These are phyloP conservation scores for Chytriomyces sp. DNA, from an alignment of 192 early-diverging fungal genomes.

Conservation along the genomic window DNA sequence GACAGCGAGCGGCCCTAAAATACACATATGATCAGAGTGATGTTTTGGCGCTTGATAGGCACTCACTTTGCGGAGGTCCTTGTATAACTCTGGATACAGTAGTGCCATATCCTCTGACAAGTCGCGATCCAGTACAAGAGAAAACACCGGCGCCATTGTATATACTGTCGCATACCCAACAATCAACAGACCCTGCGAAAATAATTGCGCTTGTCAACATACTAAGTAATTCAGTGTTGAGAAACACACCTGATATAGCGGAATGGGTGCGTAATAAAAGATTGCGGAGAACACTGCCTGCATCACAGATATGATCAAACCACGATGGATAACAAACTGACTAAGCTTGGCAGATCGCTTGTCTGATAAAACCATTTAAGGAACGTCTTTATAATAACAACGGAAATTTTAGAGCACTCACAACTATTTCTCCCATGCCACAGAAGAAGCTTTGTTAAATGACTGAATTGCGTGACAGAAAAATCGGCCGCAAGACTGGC, in stretches of 20 bases:
- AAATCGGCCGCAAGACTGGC: conserved; percentile 94
- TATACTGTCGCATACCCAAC: conserved; percentile 96
- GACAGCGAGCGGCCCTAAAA: conserved; percentile 82
- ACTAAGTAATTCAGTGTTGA: background rate
- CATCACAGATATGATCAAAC: conserved; percentile 96
- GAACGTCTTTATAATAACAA: conserved; percentile 52
- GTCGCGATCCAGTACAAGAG: conserved; percentile 90
- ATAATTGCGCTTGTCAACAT: conserved; percentile 30
- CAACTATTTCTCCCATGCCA: conserved; percentile 97
- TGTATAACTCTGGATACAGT: conserved; percentile 92
- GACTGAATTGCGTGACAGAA: conserved; percentile 86
- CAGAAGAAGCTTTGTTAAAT: conserved; percentile 82
- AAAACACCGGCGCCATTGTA: conserved; percentile 97
- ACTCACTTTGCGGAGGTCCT: conserved; percentile 82
- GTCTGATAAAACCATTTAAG: conserved; percentile 26
- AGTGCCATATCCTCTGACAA: conserved; percentile 87
- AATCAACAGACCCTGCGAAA: conserved; percentile 53
- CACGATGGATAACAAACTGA: conserved; percentile 97
- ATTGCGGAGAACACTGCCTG: conserved; percentile 95
- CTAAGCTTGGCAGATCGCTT: conserved; percentile 89
- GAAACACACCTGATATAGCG: conserved; percentile 74
- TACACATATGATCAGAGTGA: background rate
- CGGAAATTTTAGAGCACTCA: conserved; percentile 45
- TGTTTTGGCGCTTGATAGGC: background rate
- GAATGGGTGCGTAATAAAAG: conserved; percentile 97